Evolutionary conservation across 768 basidiomycete species (phyloP), one percentile per base, ranked within the genome.

Genomic region (Termitomyces sp.): DNA sequence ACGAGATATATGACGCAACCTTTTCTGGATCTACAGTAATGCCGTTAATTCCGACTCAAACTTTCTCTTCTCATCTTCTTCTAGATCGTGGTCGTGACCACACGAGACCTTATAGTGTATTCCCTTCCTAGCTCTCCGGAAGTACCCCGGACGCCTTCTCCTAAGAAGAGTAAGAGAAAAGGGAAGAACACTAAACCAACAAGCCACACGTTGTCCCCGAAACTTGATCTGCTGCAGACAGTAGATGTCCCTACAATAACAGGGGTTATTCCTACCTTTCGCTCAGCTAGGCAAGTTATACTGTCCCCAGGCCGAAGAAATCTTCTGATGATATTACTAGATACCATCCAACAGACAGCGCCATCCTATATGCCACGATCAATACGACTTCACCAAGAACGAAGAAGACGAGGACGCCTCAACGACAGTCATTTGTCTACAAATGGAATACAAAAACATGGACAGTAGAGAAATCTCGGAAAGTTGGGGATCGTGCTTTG

Each of bases 1-100:
- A 87, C 50, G 94, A 97, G 72, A 86, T 98, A 49, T 96, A 93
- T 61, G 95, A 96, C 68, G 86, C 85, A 18, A 82, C 92, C 7
- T 91, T 97, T 78, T 89, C 89, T 32, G 74, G 79, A 5, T 79
- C 81, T 12, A 84, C 80, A 22, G 92, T 92, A 69, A 61, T 79
- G 72, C 18, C 16, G 40, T 51, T 11, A 33, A 48, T 56, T 53
- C 50, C 52, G 62, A 36, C 13, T 35, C 15, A 35, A 42, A 7
- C 44, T 40, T 51, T 60, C 3, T 63, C 40, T 8, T 35, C 33
- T 59, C 35, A 28, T 59, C 16, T 57, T 20, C n/a, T 18, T 18
- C 1, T 57, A 93, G 91, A 72, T 93, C 24, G 79, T 91, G 46
- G 70, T 92, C 22, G 83, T 83, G 3, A 89, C 88, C 0, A 91